A percentile compares a stretch with the other conserved stretches of the same genome.
These are phyloP conservation scores for Fusarium sp. DNA, from an alignment of 2,329 filamentous ascomycete species.

Conservation along the genomic window DNA sequence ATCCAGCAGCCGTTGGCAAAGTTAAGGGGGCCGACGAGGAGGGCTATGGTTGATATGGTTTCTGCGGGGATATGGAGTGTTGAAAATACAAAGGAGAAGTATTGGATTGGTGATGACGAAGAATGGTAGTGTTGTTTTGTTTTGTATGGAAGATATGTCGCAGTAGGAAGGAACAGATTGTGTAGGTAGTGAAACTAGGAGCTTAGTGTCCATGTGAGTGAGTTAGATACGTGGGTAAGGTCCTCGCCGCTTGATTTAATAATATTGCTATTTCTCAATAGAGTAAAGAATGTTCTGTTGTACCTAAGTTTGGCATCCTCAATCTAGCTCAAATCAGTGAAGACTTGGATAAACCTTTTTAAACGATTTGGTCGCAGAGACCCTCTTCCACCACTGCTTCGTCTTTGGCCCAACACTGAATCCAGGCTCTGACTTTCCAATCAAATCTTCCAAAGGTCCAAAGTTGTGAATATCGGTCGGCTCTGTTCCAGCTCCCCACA, in stretches of 20 bases:
- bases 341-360: not conserved
- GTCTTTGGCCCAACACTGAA: slow-evolving; percentile 2
- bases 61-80: not conserved
- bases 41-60: not conserved
- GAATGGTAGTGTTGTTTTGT: not conserved
- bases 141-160: not conserved
- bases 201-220: not conserved
- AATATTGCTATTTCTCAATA: not conserved
- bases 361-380: slow-evolving; percentile 1
- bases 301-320: not conserved
- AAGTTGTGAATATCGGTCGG: slow-evolving; percentile 3
- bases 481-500: slow-evolving; percentile 14
- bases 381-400: slow-evolving; percentile 1
- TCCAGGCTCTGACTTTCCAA: slow-evolving; percentile 2
- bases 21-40: not conserved
- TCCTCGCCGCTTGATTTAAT: not conserved
- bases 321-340: not conserved
- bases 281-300: not conserved
- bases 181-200: not conserved
- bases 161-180: not conserved
- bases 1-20: not conserved
- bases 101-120: not conserved
- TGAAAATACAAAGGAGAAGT: not conserved
- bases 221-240: too few relatives aligned
- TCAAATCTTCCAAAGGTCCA: slow-evolving; percentile 1